These are phyloP conservation scores for Tolypocladium tundrense DNA, from an alignment of 2,329 filamentous ascomycete species.

Conservation along the genomic window DNA sequence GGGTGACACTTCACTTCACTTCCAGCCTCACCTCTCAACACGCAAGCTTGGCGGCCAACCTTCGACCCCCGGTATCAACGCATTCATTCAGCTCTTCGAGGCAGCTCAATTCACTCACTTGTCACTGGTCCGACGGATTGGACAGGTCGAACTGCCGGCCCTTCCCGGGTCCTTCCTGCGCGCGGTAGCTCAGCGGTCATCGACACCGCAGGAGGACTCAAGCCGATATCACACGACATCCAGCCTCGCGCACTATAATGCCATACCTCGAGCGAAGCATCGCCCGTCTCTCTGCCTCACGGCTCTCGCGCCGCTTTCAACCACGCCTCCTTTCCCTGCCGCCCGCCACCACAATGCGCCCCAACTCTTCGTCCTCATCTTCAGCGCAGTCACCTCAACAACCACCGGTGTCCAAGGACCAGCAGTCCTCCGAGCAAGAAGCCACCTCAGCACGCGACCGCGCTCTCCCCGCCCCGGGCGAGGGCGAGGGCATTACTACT, in stretches of 20 bases:
- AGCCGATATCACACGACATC: neutral
- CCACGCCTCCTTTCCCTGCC: neutral
- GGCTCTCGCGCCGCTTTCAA: neutral
- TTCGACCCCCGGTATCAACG: neutral
- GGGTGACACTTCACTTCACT: neutral
- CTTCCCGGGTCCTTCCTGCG: neutral
- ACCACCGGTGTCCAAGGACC: neutral
- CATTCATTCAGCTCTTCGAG: neutral
- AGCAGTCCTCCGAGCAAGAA: neutral
- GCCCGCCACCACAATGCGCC: neutral
- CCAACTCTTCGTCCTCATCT: neutral
- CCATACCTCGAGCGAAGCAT: neutral
- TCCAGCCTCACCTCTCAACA: neutral
- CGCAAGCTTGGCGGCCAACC: neutral
- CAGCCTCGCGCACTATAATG: neutral
- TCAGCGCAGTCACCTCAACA: neutral
- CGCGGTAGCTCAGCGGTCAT: neutral
- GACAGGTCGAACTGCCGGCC: neutral
- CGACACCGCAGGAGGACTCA: neutral
- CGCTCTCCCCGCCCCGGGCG: constrained; percentile 16
- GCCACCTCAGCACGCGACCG: constrained; percentile 2
- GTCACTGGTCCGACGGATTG: neutral
- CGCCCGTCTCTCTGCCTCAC: neutral
- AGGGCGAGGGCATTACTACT: constrained; percentile 11
- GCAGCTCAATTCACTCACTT: neutral